Conservation (phyloP, 2,329 filamentous ascomycete genomes). For the Leptographium galeiforme region DNA sequence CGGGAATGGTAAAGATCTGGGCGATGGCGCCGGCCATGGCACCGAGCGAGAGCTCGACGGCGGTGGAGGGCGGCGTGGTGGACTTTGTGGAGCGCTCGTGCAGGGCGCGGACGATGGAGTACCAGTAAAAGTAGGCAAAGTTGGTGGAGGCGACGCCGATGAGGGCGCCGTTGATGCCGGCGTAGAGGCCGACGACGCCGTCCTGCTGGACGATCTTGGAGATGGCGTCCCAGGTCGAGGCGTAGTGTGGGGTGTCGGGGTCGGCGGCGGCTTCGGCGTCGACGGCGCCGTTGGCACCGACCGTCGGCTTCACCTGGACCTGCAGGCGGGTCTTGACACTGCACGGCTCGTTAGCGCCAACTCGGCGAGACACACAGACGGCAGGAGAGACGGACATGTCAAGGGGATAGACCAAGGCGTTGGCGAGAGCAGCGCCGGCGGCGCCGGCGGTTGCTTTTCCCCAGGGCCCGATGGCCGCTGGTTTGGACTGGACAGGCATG, state of each 20-base stretch:
- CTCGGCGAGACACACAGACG: neutral
- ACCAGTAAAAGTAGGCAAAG: slow-evolving; percentile 99
- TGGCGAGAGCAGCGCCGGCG: slow-evolving; percentile 84
- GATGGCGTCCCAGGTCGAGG: slow-evolving; percentile 78
- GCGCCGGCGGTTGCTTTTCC: slow-evolving; percentile 85
- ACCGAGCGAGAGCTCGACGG: slow-evolving; percentile 70
- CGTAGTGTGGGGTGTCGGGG: slow-evolving; percentile 52
- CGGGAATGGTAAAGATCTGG: slow-evolving; percentile 91
- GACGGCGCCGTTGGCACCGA: slow-evolving; percentile 20
- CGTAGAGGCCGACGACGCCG: slow-evolving; percentile 71
- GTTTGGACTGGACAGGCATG: slow-evolving; percentile 50
- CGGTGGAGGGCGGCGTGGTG: slow-evolving; percentile 52
- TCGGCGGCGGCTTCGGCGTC: slow-evolving; percentile 30
- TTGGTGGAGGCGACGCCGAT: slow-evolving; percentile 93
- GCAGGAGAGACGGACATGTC: slow-evolving; percentile 61
- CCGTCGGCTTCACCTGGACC: slow-evolving; percentile 67
- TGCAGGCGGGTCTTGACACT: slow-evolving; percentile 95
- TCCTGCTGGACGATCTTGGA: slow-evolving; percentile 70
- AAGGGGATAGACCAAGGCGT: slow-evolving; percentile 88
- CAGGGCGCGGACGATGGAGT: slow-evolving; percentile 70
- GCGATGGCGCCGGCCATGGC: slow-evolving; percentile 81
- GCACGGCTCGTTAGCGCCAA: slow-evolving; percentile 7
- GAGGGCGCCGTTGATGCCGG: slow-evolving; percentile 74
- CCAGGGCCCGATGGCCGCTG: slow-evolving; percentile 70
- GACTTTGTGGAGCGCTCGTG: slow-evolving; percentile 52